Conservation (phyloP, 257 asterid species). For the Gentiana macrophylla region DNA sequence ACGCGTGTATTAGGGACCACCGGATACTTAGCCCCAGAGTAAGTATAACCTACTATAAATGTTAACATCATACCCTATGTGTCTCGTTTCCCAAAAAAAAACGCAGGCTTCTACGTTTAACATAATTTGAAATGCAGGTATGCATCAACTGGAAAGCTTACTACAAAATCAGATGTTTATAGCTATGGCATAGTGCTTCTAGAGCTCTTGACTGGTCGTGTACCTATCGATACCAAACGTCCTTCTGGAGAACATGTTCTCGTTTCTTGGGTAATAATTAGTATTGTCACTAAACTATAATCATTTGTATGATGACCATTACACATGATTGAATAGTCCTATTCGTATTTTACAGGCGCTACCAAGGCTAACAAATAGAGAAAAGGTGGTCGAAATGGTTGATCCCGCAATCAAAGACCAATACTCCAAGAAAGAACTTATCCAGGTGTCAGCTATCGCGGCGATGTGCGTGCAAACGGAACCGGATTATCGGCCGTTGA, state of each 20-base stretch:
- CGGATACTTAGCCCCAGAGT: slow-evolving; percentile 87
- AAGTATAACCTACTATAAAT: slow-evolving; percentile 14
- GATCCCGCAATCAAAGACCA: slow-evolving; percentile 58
- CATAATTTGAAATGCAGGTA: slow-evolving; percentile 31
- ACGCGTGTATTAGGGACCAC: slow-evolving; percentile 81
- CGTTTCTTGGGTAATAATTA: slow-evolving; percentile 49
- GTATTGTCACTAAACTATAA: slow-evolving; percentile 1
- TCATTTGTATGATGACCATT: too few species aligned
- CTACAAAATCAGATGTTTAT: slow-evolving; percentile 75
- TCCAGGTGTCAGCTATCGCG: slow-evolving; percentile 82
- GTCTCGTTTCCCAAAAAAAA: too few species aligned
- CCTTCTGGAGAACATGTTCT: slow-evolving; percentile 71
- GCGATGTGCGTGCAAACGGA: slow-evolving; percentile 84
- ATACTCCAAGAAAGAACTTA: slow-evolving; percentile 55
- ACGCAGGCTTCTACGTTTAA: not conserved
- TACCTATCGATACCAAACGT: slow-evolving; percentile 53
- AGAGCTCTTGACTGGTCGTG: slow-evolving; percentile 71
- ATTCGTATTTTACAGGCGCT: slow-evolving; percentile 40
- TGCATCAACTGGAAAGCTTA: slow-evolving; percentile 76
- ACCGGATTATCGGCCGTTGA: slow-evolving; percentile 76
- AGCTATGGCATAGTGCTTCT: slow-evolving; percentile 73
- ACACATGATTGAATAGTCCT: too few species aligned
- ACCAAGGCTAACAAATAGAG: slow-evolving; percentile 69
- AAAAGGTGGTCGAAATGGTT: slow-evolving; percentile 57
- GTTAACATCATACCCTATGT: not conserved